These are phyloP conservation scores for Verticillium nonalfalfae DNA, from an alignment of 2,329 filamentous ascomycete genomes.

Conservation along the genomic window DNA sequence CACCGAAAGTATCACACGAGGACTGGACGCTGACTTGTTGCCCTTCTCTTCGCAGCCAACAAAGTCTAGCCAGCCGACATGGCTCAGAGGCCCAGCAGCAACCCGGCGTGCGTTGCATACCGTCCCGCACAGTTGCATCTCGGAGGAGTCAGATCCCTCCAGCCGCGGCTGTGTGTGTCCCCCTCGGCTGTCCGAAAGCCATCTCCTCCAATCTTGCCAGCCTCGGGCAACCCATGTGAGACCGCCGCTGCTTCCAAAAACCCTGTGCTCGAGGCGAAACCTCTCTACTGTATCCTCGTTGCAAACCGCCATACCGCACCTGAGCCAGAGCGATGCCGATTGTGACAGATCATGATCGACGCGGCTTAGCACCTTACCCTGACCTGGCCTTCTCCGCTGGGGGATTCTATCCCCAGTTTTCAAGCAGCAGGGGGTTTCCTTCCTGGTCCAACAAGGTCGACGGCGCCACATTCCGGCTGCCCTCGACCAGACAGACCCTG, in stretches of 20 bases:
- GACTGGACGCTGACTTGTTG: no score
- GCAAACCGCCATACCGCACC: not conserved
- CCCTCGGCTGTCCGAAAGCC: not conserved
- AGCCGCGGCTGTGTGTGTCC: not conserved
- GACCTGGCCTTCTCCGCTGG: not conserved
- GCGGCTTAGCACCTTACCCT: not conserved
- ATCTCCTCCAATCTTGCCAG: not conserved
- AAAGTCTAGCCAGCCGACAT: not conserved
- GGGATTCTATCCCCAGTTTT: not conserved
- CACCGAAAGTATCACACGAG: no score
- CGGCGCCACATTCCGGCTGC: not conserved
- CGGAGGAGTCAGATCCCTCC: not conserved
- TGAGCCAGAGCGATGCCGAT: slow-evolving; percentile 7
- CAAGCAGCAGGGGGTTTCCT: not conserved
- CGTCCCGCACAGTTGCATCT: not conserved
- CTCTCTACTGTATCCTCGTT: not conserved
- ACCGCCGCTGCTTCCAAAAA: not conserved
- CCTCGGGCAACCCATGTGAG: not conserved
- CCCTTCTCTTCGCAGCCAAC: no score
- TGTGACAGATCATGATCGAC: slow-evolving; percentile 13
- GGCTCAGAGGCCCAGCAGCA: not conserved
- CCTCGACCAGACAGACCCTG: not conserved
- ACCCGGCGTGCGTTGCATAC: not conserved
- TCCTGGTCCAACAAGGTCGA: not conserved
- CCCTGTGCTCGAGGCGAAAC: not conserved